Evolutionary conservation across 352 stramenopile genomes (phyloP).

Genomic region (Phytophthora foliorum): DNA sequence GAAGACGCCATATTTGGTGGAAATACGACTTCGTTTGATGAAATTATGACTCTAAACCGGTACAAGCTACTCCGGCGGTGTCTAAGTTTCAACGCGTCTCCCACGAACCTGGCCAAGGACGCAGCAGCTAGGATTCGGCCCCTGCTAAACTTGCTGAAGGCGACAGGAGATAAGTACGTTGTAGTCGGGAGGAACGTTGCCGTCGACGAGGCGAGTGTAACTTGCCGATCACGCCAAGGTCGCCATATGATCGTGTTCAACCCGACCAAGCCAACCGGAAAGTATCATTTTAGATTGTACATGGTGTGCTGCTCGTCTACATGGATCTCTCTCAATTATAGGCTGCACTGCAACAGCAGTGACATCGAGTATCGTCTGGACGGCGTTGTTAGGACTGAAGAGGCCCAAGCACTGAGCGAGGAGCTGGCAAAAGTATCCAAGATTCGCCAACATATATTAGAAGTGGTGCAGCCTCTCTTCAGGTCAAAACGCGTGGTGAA

Average conservation of each 20-base stretch:
- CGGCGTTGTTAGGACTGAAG: not conserved
- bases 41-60: not conserved
- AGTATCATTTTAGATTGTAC: slow-evolving; percentile 9
- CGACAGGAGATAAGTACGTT: not conserved
- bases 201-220: not conserved
- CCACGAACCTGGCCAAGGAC: not conserved
- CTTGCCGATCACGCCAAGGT: slow-evolving; percentile 7
- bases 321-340: slow-evolving; percentile 7
- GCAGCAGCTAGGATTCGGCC: not conserved
- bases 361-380: not conserved
- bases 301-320: slow-evolving; percentile 6
- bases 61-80: slow-evolving; percentile 6
- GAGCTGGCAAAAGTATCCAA: not conserved
- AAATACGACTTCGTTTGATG: slow-evolving; percentile 3
- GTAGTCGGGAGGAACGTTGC: not conserved
- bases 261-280: not conserved
- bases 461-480: not conserved
- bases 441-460: not conserved
- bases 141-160: not conserved
- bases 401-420: not conserved
- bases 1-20: slow-evolving; percentile 13
- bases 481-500: not conserved
- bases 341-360: not conserved
- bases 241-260: slow-evolving; percentile 8
- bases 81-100: slow-evolving; percentile 3